These are phyloP conservation scores for Fraxinus quadrangulata DNA, from an alignment of 257 asterid species.

Conservation along the genomic window DNA sequence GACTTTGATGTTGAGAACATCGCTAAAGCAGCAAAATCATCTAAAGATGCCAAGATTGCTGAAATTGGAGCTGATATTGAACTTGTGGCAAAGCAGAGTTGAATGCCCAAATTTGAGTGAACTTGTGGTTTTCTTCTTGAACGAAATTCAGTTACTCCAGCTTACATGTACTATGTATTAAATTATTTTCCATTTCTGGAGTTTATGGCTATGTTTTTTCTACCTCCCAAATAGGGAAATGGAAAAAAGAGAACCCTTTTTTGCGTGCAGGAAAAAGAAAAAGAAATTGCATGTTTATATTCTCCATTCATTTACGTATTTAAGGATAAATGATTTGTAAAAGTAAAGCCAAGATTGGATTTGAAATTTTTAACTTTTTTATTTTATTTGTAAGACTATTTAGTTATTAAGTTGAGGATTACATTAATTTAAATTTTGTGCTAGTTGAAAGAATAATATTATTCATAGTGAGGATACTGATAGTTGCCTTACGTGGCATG, in stretches of 20 bases:
- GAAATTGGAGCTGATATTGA: constrained; percentile 94
- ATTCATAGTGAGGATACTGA: no score
- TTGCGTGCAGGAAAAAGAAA: not conserved
- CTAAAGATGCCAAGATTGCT: constrained; percentile 72
- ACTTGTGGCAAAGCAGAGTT: constrained; percentile 58
- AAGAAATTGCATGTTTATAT: not conserved
- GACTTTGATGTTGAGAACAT: constrained; percentile 81
- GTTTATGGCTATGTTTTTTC: not conserved
- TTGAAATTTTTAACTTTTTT: not conserved
- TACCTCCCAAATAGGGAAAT: not conserved
- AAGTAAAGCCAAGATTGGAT: not conserved
- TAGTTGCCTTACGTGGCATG: no score
- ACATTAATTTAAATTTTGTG: not conserved
- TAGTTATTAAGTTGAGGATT: no score
- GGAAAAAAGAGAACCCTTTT: not conserved
- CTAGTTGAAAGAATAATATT: no score
- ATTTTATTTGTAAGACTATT: not conserved
- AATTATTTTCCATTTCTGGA: constrained; percentile 1
- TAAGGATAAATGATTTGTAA: not conserved
- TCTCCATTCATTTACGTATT: not conserved
- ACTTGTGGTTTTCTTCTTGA: not conserved
- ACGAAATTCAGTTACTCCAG: constrained; percentile 1
- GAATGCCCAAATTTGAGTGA: constrained; percentile 34
- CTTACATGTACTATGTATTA: not conserved
- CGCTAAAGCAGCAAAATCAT: constrained; percentile 76